Evolutionary conservation across 148 eudicot genomes (phyloP), one percentile per base, ranked within the genome.

Genomic region (Rhododendron ferrugineum): DNA sequence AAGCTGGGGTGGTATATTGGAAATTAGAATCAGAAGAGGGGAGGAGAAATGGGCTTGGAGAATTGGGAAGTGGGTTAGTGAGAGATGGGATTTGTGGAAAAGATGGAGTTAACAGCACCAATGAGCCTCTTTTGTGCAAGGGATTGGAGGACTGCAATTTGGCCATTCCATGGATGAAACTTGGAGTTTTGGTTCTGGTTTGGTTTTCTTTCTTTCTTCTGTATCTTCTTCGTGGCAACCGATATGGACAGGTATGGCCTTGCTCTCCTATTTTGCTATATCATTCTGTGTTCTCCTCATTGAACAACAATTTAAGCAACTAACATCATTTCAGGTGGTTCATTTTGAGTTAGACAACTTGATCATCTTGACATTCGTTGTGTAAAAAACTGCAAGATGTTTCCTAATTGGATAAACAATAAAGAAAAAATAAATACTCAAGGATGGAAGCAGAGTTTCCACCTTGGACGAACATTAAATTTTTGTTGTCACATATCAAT

Each of bases 171-270:
- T 88, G 89, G 93, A 66, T 70, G 84, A 93, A 90, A 79, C 8
- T 92, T 60, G 90, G 86, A 32, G 83, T 89, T 11, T 85, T 93
- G 86, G 34, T 87, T 36, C 15, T 90, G 83, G 87, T 93, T 46
- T 93, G 95, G 95, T 82, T 93, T 79, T 86, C 89, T 22, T 93
- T 93, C 80, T 87, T 90, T 68, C 50, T 85, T 44, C 54, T 93
- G n/a, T 85, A 92, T 80, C 85, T 92, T 86, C 89, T 93, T 47
- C 92, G 88, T 0, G 95, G 95, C 79, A 88, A 91, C 74, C 83
- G 91, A 74, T 72, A 88, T 83, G 94, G 91, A 84, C 92, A 89
- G 89, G 95, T 93, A 85, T 74, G 85, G 30, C 18, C 23, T 80
- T 32, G 15, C 5, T 80, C 42, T 80, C 34, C 14, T 54, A 18